A percentile compares a stretch with the other conserved stretches of the same genome.
Evolutionary conservation across 2,329 filamentous ascomycete genomes (phyloP).

Genomic region (Ceratocystis cacaofunesta): DNA sequence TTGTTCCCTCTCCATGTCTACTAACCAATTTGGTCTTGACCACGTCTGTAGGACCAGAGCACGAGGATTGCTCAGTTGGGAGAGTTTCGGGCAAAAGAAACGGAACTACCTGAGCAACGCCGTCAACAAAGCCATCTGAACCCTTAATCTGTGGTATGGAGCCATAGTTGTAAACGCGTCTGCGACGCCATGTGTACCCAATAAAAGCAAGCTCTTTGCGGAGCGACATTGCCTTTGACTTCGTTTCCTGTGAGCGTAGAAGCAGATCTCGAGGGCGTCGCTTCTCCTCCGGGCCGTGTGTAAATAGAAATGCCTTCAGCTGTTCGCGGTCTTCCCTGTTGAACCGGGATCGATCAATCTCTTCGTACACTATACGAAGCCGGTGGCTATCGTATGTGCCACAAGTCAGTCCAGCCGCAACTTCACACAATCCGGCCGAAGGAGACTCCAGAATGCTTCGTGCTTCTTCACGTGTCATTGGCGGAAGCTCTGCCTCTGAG

Average conservation of each 20-base stretch:
- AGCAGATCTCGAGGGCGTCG: conserved; percentile 76
- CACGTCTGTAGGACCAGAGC: neutral
- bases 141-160: conserved; percentile 12
- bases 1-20: neutral
- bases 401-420: conserved; percentile 32
- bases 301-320: conserved; percentile 36
- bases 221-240: conserved; percentile 56
- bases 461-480: conserved; percentile 12
- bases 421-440: conserved; percentile 25
- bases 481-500: conserved; percentile 1
- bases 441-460: conserved; percentile 25
- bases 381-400: conserved; percentile 34
- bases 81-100: neutral
- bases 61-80: neutral
- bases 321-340: conserved; percentile 27
- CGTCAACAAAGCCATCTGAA: neutral
- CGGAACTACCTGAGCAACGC: conserved; percentile 5
- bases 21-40: neutral
- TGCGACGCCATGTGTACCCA: conserved; percentile 65
- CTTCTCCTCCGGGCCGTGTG: conserved; percentile 48
- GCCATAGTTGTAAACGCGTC: conserved; percentile 17
- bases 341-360: conserved; percentile 30
- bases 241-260: conserved; percentile 55
- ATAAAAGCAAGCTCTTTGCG: conserved; percentile 73
- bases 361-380: conserved; percentile 34